Conservation (phyloP, 495 filamentous ascomycete genomes). For the Xylaria longipes region DNA sequence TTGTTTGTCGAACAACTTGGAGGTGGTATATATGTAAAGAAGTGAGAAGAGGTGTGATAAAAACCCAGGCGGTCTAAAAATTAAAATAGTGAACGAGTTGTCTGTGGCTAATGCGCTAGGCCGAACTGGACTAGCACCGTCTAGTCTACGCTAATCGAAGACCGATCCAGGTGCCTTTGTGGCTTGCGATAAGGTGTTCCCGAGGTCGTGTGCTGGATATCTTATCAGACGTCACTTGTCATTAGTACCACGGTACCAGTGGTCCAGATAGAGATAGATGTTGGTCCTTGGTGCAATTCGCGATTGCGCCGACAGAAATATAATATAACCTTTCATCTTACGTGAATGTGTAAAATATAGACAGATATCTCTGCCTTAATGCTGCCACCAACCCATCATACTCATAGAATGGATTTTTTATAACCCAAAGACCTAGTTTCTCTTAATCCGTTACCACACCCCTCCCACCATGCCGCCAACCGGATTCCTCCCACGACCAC, state of each 20-base stretch:
- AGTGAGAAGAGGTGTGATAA: conserved; percentile 1
- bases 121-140: not conserved
- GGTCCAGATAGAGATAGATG: not conserved
- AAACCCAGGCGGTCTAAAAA: conserved; percentile 22
- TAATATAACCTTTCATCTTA: not conserved
- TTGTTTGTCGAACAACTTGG: conserved; percentile 24
- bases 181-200: conserved; percentile 18
- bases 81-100: conserved; percentile 7
- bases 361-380: conserved; percentile 1
- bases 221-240: conserved; percentile 20
- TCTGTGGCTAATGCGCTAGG: conserved; percentile 18
- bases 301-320: not conserved
- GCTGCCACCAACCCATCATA: not conserved
- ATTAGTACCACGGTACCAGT: not conserved
- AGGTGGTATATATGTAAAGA: not conserved
- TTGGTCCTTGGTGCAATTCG: not conserved
- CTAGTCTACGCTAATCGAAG: not conserved
- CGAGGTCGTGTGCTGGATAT: conserved; percentile 3
- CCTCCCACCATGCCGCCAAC: conserved; percentile 25
- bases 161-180: not conserved
- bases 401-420: conserved; percentile 18
- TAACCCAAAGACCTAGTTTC: not conserved
- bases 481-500: conserved; percentile 14
- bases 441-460: not conserved
- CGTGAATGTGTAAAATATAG: conserved; percentile 11